phyloP scores from a whole-genome alignment of 1,139 yeast species.

The Nakaseomyces bracarensis region DNA sequence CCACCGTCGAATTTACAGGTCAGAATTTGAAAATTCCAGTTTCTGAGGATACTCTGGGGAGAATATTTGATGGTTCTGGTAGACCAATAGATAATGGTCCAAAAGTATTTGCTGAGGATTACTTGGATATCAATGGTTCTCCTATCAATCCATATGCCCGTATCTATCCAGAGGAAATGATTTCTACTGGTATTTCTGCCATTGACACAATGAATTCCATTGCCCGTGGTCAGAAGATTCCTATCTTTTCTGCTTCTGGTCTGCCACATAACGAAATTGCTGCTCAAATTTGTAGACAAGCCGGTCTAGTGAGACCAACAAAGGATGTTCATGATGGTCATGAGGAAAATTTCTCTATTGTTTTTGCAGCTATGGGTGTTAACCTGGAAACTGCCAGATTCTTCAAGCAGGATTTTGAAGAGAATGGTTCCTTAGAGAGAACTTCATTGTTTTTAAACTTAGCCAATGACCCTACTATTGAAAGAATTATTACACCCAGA shows the following conservation, averaged over 20 bases:
- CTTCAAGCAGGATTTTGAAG: slow-evolving; percentile 98
- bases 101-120: slow-evolving; percentile 95
- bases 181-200: slow-evolving; percentile 96
- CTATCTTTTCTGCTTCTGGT: slow-evolving; percentile 98
- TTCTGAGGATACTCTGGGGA: slow-evolving; percentile 93
- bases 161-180: slow-evolving; percentile 99
- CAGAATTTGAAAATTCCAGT: slow-evolving; percentile 88
- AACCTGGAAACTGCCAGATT: slow-evolving; percentile 85
- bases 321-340: slow-evolving; percentile 99
- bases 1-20: slow-evolving; percentile 95
- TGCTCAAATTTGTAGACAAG: slow-evolving; percentile 99
- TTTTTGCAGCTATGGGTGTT: slow-evolving; percentile 98
- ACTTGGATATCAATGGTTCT: slow-evolving; percentile 94
- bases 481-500: slow-evolving; percentile 98
- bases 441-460: slow-evolving; percentile 91
- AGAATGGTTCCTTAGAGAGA: slow-evolving; percentile 96
- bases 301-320: slow-evolving; percentile 97
- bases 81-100: slow-evolving; percentile 98
- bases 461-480: slow-evolving; percentile 99
- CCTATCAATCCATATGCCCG: slow-evolving; percentile 98
- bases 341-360: slow-evolving; percentile 97
- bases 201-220: slow-evolving; percentile 99
- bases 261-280: slow-evolving; percentile 99
- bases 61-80: slow-evolving; percentile 98
- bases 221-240: slow-evolving; percentile 99